Conservation (phyloP, 1,284 basidiomycete species). For the Pisolithus thermaeus region DNA sequence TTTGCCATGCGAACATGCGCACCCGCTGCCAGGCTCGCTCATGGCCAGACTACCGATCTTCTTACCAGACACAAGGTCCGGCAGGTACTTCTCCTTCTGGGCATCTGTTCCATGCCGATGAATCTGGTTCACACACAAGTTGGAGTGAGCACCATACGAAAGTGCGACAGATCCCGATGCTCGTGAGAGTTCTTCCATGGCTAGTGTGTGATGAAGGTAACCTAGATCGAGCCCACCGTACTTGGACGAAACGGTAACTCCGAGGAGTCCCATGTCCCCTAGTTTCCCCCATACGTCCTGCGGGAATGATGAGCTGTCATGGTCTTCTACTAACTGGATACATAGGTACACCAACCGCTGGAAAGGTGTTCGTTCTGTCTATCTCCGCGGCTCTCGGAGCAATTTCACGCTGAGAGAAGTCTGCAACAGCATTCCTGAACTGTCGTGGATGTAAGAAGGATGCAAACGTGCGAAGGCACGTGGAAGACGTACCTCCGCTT, state of each 20-base stretch:
- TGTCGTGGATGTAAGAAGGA: slow-evolving; percentile 25
- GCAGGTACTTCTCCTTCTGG: slow-evolving; percentile 87
- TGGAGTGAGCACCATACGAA: slow-evolving; percentile 93
- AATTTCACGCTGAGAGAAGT: slow-evolving; percentile 67
- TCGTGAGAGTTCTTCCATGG: slow-evolving; percentile 88
- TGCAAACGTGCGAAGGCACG: slow-evolving; percentile 3
- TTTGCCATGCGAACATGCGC: neutral
- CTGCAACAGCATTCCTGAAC: slow-evolving; percentile 75
- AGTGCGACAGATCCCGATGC: slow-evolving; percentile 89
- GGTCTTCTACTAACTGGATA: neutral
- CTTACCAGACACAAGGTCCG: slow-evolving; percentile 75
- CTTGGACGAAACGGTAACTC: slow-evolving; percentile 76
- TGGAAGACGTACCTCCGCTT: slow-evolving; percentile 60
- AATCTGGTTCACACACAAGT: slow-evolving; percentile 79
- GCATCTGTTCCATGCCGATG: slow-evolving; percentile 80
- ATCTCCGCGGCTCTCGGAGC: slow-evolving; percentile 80
- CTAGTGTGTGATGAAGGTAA: slow-evolving; percentile 85
- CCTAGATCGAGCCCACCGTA: slow-evolving; percentile 78
- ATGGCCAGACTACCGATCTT: slow-evolving; percentile 91
- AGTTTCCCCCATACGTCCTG: slow-evolving; percentile 88
- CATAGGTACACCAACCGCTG: slow-evolving; percentile 50
- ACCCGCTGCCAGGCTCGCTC: slow-evolving; percentile 86
- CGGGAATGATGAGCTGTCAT: neutral
- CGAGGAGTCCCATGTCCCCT: slow-evolving; percentile 80
- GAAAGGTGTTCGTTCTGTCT: slow-evolving; percentile 78